These are phyloP conservation scores for Metroxylon sagu DNA, from an alignment of 176 grass and related monocot genomes.

Conservation along the genomic window DNA sequence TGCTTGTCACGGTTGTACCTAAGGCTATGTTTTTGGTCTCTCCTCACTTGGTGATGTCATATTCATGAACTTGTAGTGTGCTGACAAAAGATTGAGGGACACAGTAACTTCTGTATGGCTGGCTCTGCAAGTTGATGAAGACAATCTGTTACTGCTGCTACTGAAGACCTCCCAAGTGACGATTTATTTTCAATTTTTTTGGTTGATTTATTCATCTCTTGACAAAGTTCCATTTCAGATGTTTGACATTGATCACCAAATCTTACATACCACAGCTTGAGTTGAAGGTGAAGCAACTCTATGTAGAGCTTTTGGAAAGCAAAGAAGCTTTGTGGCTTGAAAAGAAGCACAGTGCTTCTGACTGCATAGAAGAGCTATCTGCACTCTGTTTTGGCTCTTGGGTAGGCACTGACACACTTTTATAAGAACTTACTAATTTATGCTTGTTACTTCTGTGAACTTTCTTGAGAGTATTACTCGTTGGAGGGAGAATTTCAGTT, in stretches of 20 bases:
- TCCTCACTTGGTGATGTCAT: neutral
- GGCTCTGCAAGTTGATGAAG: constrained; percentile 44
- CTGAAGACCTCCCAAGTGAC: constrained; percentile 52
- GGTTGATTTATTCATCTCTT: constrained; percentile 1
- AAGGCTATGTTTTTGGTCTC: neutral
- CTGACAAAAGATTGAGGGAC: constrained; percentile 56
- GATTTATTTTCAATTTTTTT: constrained; percentile 7
- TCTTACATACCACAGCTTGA: constrained; percentile 39
- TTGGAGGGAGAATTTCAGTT: too few species aligned
- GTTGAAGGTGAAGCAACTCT: constrained; percentile 46
- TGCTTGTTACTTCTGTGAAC: too few species aligned
- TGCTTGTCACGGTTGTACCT: too few species aligned
- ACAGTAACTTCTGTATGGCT: constrained; percentile 35
- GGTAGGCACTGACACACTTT: constrained; percentile 30
- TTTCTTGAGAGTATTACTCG: too few species aligned
- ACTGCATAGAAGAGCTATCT: constrained; percentile 49
- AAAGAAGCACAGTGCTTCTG: constrained; percentile 47
- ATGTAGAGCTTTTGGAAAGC: constrained; percentile 45
- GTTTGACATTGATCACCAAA: constrained; percentile 7
- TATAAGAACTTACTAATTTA: neutral
- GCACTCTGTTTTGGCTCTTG: constrained; percentile 32
- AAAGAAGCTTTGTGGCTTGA: constrained; percentile 54
- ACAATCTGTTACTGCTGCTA: constrained; percentile 39
- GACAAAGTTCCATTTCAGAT: constrained; percentile 7
- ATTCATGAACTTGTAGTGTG: constrained; percentile 37